A percentile compares a stretch with the other conserved stretches of the same genome.
Evolutionary conservation across 176 grass and related monocot genomes (phyloP).

Genomic region (Pontederia paniculata): DNA sequence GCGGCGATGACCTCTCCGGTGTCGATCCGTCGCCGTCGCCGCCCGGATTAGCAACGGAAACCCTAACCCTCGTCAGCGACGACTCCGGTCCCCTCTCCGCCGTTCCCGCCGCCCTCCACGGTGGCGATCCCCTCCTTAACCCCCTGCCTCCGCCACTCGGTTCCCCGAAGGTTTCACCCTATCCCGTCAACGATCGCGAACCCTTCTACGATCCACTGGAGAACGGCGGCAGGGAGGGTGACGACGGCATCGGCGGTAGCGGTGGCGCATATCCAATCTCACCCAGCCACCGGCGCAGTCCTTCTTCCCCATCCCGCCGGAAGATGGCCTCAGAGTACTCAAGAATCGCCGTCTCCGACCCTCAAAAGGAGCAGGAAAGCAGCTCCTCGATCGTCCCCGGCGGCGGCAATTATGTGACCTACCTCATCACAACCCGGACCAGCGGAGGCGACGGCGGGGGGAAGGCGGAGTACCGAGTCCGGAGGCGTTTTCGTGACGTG

Average conservation of each 20-base stretch:
- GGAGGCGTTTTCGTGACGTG: slow-evolving; percentile 23
- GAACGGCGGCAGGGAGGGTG: slow-evolving; percentile 15
- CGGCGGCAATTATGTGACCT: slow-evolving; percentile 57
- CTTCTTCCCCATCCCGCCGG: slow-evolving; percentile 23
- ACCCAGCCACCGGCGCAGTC: slow-evolving; percentile 7
- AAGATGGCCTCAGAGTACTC: slow-evolving; percentile 21
- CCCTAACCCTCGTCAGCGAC: slow-evolving; percentile 34
- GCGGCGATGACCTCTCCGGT: too few species aligned
- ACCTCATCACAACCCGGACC: slow-evolving; percentile 52
- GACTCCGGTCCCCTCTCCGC: slow-evolving; percentile 22
- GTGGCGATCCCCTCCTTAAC: slow-evolving; percentile 60
- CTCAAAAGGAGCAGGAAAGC: slow-evolving; percentile 54
- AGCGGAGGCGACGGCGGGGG: slow-evolving; percentile 20
- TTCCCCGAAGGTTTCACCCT: slow-evolving; percentile 10
- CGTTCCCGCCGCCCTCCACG: slow-evolving; percentile 23
- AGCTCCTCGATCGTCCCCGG: slow-evolving; percentile 41
- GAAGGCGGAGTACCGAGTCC: slow-evolving; percentile 36
- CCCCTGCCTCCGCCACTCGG: slow-evolving; percentile 32
- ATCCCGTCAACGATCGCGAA: not conserved
- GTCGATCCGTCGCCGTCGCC: too few species aligned
- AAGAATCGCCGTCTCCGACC: slow-evolving; percentile 64
- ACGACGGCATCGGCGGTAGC: not conserved
- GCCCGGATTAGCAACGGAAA: slow-evolving; percentile 14
- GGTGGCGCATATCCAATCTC: not conserved
- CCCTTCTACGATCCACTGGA: not conserved